Evolutionary conservation across 2,329 filamentous ascomycete genomes (phyloP), one percentile per base, ranked within the genome.

Genomic region (Sporothrix variecibatus): DNA sequence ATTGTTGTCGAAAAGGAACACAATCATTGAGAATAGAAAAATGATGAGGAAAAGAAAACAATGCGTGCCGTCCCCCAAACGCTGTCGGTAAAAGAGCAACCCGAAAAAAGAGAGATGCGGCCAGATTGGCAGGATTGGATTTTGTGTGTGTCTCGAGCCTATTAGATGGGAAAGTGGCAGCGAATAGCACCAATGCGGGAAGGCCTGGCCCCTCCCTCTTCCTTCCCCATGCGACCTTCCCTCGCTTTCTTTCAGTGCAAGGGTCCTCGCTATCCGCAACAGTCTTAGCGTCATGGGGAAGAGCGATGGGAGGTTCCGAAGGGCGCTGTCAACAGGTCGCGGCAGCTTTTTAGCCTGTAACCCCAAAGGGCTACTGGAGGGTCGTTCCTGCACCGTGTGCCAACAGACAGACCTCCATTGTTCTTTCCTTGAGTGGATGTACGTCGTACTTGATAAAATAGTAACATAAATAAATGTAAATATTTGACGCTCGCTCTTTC

Each of bases 131-230:
- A 49, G 49, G 68, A 40, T 70, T 51, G 34, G 31, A 20, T 56
- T 53, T 49, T 49, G 4, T 46, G 65, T 26, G 43, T 69, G 69
- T 43, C 58, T 64, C 8, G 38, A 51, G 28, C 17, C 38, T 65
- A n/a, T n/a, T n/a, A 34, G 20, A 51, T 46, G 5, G 40, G 20
- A 49, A 72, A 64, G 17, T 20, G 70, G 60, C 26, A 38, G 17
- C 40, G 43, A 72, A 72, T 74, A 67, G 60, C 58, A 74, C 68
- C 68, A 68, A 72, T 60, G 73, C 69, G 68, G 72, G 20, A 73
- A 46, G 67, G 67, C 65, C 17, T 64, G 38, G 20, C 38, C 40
- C 38, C 1, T 23, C 11, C 23, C 28, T 38, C 26, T 15, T 51
- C 26, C 62, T 2, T 7, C 31, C 62, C 23, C 62, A 67, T 34